phyloP scores from a whole-genome alignment of 345 rosid species.

The Pelargonium nanum region DNA sequence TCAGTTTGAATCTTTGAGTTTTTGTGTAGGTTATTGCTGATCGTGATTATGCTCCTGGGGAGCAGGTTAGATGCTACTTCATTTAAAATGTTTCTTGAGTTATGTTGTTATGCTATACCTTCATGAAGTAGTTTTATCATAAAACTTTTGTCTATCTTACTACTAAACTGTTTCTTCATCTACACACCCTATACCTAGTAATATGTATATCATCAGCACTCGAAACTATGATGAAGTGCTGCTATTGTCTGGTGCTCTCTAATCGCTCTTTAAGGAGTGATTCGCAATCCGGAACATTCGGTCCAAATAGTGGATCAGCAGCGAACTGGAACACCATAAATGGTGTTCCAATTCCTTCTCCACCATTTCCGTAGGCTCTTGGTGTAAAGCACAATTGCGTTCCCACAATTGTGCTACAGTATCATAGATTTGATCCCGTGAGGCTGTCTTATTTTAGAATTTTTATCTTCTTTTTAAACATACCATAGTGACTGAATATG shows the following conservation, averaged over 20 bases:
- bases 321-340: too few relatives aligned
- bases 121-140: neutral
- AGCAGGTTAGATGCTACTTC: constrained; percentile 47
- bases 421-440: neutral
- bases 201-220: too few relatives aligned
- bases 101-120: neutral
- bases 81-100: neutral
- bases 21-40: constrained; percentile 62
- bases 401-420: neutral
- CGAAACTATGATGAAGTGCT: too few relatives aligned
- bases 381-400: neutral
- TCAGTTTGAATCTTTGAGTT: constrained; percentile 7
- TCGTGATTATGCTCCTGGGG: constrained; percentile 55
- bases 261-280: too few relatives aligned
- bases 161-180: neutral
- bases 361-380: too few relatives aligned
- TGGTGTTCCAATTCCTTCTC: too few relatives aligned
- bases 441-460: too few relatives aligned
- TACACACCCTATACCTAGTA: neutral
- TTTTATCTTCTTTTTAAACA: neutral
- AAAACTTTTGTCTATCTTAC: neutral
- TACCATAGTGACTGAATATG: neutral
- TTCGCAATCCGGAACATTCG: too few relatives aligned
- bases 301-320: too few relatives aligned
- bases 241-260: too few relatives aligned